phyloP scores from a whole-genome alignment of 345 rosid genomes.

The Acer yangbiense region DNA sequence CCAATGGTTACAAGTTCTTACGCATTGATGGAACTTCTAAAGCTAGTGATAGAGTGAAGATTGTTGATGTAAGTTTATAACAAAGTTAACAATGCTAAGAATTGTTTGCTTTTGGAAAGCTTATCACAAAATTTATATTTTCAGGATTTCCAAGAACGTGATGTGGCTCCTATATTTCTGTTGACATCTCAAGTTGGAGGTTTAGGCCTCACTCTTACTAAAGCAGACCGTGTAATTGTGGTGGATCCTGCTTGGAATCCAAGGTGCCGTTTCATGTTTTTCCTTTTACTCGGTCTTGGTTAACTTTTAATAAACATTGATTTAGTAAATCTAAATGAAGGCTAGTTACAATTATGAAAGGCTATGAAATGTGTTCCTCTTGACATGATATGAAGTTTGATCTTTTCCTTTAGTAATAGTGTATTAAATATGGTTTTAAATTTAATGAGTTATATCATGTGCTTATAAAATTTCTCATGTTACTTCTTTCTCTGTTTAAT shows the following conservation, averaged over 20 bases:
- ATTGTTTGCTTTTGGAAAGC: constrained; percentile 2
- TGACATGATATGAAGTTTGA: neutral
- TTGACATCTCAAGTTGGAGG: constrained; percentile 99
- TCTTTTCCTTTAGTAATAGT: neutral
- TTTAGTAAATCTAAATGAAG: constrained; percentile 1
- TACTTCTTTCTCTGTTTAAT: neutral
- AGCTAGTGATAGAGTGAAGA: constrained; percentile 76
- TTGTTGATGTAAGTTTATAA: constrained; percentile 65
- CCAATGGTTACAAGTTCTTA: constrained; percentile 66
- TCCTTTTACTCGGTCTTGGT: constrained; percentile 3
- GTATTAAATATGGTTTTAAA: neutral
- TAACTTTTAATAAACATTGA: neutral
- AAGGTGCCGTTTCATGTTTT: constrained; percentile 47
- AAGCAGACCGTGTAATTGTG: constrained; percentile 97
- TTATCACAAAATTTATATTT: constrained; percentile 16
- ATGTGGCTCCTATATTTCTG: constrained; percentile 83
- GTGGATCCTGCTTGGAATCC: constrained; percentile 99
- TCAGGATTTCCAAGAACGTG: constrained; percentile 88
- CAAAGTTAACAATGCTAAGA: neutral
- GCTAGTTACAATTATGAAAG: neutral
- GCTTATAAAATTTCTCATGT: neutral
- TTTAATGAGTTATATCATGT: neutral
- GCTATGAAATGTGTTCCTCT: neutral
- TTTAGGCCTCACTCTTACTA: constrained; percentile 95
- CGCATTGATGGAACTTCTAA: constrained; percentile 97